Conservation (phyloP, 2,329 filamentous ascomycete genomes). For the Phyllosticta citriasiana region DNA sequence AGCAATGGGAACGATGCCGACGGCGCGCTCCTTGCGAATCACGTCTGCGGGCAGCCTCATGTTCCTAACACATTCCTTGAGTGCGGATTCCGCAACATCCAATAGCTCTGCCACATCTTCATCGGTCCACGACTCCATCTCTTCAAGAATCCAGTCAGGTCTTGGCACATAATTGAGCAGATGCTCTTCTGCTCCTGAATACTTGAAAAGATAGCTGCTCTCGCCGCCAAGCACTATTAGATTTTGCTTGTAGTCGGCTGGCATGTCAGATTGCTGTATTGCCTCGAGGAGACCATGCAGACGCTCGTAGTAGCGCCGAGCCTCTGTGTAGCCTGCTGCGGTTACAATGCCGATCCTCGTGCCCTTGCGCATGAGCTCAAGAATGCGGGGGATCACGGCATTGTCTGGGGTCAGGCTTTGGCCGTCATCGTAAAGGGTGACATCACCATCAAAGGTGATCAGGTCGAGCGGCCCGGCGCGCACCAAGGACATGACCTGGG, state of each 20-base stretch:
- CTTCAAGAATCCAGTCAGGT: constrained; percentile 61
- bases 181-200: constrained; percentile 45
- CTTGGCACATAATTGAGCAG: constrained; percentile 57
- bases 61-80: constrained; percentile 70
- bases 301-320: constrained; percentile 74
- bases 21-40: constrained; percentile 71
- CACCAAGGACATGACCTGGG: constrained; percentile 86
- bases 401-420: constrained; percentile 65
- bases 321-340: constrained; percentile 86
- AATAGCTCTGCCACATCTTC: constrained; percentile 69
- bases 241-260: constrained; percentile 59
- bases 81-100: constrained; percentile 75
- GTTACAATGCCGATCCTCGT: constrained; percentile 93
- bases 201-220: constrained; percentile 89
- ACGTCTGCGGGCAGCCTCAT: constrained; percentile 71
- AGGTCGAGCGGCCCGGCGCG: constrained; percentile 63
- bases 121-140: constrained; percentile 70
- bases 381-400: constrained; percentile 60
- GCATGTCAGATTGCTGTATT: constrained; percentile 55
- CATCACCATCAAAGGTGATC: constrained; percentile 94
- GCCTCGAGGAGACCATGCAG: constrained; percentile 80
- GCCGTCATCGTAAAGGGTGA: constrained; percentile 82
- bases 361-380: constrained; percentile 63
- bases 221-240: constrained; percentile 92
- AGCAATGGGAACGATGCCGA: constrained; percentile 47